phyloP scores from a whole-genome alignment of 2,329 filamentous ascomycete species.

The Fusarium sp. region DNA sequence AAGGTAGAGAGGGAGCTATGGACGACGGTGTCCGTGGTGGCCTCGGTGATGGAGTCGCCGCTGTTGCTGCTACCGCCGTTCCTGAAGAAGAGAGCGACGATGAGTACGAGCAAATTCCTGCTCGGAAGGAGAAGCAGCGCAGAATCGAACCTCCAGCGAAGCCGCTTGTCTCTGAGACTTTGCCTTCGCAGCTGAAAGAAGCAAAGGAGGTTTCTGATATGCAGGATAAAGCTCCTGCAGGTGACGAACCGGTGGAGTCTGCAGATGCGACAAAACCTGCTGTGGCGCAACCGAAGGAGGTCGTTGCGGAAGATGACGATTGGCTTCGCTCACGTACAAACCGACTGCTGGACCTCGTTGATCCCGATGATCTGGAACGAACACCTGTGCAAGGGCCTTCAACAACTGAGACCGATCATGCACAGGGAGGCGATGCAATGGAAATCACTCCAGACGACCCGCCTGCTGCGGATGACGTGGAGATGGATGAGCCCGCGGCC shows the following conservation, averaged over 20 bases:
- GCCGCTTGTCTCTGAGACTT: conserved; percentile 31
- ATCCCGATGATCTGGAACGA: conserved; percentile 71
- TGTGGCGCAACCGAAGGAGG: conserved; percentile 44
- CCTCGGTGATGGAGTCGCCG: conserved; percentile 34
- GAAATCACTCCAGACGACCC: conserved; percentile 29
- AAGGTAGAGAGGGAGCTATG: conserved; percentile 54
- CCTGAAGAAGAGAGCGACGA: conserved; percentile 74
- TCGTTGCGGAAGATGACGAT: conserved; percentile 79
- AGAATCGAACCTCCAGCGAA: conserved; percentile 49
- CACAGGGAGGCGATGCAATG: conserved; percentile 30
- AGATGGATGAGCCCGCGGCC: conserved; percentile 44
- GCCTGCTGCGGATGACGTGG: conserved; percentile 33
- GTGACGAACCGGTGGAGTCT: conserved; percentile 38
- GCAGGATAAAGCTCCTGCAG: conserved; percentile 27
- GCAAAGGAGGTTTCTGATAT: conserved; percentile 22
- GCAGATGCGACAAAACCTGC: conserved; percentile 39
- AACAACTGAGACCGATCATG: conserved; percentile 29
- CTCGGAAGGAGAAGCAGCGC: conserved; percentile 62
- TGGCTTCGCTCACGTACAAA: conserved; percentile 93
- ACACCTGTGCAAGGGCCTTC: conserved; percentile 33
- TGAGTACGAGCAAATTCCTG: conserved; percentile 77
- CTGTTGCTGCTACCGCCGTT: conserved; percentile 52
- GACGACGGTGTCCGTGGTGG: conserved; percentile 48
- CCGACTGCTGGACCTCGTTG: conserved; percentile 84
- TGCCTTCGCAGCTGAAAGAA: conserved; percentile 37